Evolutionary conservation across 1,284 basidiomycete genomes (phyloP).

Genomic region (Fomitopsis betulina): DNA sequence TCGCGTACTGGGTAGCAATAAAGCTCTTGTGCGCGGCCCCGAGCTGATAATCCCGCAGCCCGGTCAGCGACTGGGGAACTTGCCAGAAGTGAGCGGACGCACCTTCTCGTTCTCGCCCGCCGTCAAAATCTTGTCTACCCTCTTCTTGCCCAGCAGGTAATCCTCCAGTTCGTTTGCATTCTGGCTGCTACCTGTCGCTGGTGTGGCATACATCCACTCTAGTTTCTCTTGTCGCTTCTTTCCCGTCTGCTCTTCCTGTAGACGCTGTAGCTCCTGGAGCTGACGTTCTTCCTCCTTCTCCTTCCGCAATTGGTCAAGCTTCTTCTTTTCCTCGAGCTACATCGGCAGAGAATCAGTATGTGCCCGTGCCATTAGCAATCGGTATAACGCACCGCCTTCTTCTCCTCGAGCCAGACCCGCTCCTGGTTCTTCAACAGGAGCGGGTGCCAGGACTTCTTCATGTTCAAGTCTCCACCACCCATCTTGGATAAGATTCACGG

Average conservation of each 20-base stretch:
- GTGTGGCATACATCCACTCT: slow-evolving; percentile 99
- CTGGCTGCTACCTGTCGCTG: slow-evolving; percentile 77
- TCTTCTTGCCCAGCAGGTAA: slow-evolving; percentile 96
- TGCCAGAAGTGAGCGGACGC: slow-evolving; percentile 17
- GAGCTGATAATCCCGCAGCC: slow-evolving; percentile 39
- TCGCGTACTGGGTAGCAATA: slow-evolving; percentile 91
- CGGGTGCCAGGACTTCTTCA: slow-evolving; percentile 99
- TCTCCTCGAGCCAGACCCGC: slow-evolving; percentile 98
- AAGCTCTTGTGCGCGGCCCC: slow-evolving; percentile 86
- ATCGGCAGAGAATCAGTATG: not conserved
- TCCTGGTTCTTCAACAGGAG: slow-evolving; percentile 98
- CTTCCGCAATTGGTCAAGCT: slow-evolving; percentile 91
- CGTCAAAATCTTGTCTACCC: slow-evolving; percentile 93
- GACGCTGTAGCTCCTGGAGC: slow-evolving; percentile 89
- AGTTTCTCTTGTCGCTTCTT: slow-evolving; percentile 91
- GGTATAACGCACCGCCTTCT: slow-evolving; percentile 71
- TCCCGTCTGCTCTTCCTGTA: slow-evolving; percentile 93
- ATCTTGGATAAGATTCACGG: slow-evolving; percentile 54
- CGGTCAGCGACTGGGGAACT: not conserved
- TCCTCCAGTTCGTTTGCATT: slow-evolving; percentile 93
- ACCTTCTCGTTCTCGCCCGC: slow-evolving; percentile 89
- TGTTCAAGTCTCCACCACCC: slow-evolving; percentile 93
- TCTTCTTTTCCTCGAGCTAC: slow-evolving; percentile 96
- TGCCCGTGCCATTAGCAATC: not conserved
- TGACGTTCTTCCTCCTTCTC: slow-evolving; percentile 98